A percentile compares a stretch with the other conserved stretches of the same genome.
These are phyloP conservation scores for Logfia minima DNA, from an alignment of 129 eudicot genomes.

Conservation along the genomic window DNA sequence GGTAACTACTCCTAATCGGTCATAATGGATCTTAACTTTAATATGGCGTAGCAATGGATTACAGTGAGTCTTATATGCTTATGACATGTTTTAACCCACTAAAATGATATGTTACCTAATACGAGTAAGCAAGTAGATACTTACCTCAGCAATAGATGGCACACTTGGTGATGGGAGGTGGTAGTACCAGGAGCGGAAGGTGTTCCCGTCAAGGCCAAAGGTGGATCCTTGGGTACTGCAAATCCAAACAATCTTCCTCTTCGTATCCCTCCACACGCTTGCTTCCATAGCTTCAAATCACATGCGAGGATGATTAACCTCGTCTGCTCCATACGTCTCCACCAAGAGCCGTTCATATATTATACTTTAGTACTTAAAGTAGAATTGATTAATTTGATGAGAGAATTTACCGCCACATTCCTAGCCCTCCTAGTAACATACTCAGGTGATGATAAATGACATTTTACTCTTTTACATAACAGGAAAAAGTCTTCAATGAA, in stretches of 20 bases:
- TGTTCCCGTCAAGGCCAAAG: background rate
- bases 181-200: background rate
- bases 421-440: background rate
- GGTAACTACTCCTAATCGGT: too few relatives aligned
- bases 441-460: background rate
- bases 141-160: background rate
- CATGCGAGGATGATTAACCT: background rate
- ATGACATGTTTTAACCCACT: background rate
- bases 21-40: background rate
- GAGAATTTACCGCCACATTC: background rate
- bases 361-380: background rate
- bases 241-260: background rate
- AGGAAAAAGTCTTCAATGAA: too few relatives aligned
- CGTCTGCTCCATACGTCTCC: background rate
- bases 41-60: background rate
- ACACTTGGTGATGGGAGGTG: background rate
- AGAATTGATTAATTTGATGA: background rate
- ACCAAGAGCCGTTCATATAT: background rate
- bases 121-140: background rate
- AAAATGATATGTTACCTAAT: background rate
- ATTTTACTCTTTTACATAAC: too few relatives aligned
- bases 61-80: too few relatives aligned
- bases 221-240: background rate
- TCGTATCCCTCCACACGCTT: background rate
- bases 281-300: background rate